Base-by-base conservation (phyloP, 257 asterid species). In the Plantago ovata region DNA sequence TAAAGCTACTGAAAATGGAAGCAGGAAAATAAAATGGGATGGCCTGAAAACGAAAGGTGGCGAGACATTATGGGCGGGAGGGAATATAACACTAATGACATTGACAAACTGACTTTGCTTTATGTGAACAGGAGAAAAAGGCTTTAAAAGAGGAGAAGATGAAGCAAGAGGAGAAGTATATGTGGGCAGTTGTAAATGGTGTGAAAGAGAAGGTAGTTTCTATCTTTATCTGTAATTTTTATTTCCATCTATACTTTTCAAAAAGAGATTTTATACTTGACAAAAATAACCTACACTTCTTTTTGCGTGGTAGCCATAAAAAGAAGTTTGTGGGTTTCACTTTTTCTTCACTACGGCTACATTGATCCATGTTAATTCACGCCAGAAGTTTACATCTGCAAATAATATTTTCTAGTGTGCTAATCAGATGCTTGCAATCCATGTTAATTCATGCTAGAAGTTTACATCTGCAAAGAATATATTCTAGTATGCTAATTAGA, bases 161-260 rank as follows among this genome's bases (percentile, higher is more conserved):
- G 72, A 80, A 79, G 77, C 96, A 59, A 77, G 96, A 92, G 74
- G 98, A 92, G 57, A 88, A 92, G 78, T 92, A 79, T 63, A 88
- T 84, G 93, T 92, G 98, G 98, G 98, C 98, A 18, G 54, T 77
- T 42, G 83, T 92, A 38, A 80, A 88, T 71, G 94, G 90, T 48
- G 89, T 80, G 62, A 88, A 84, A 69, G 98, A 92, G 81, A 92
- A 80, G 98, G 98, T 92, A 52, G 61, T 14, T 62, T 61, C 65
- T 56, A 58, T 41, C 58, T 58, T 52, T 61, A 56, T 55, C 49
- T 66, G 47, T 60, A 23, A 52, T 32, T 69, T 47, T 20, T 8
- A 28, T 45, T 62, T 23, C 36, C 10, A 24, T 10, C n/a, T 19
- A 49, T 45, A 18, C n/a, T 48, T 20, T n/a, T 48, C 11, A 24